Base-by-base conservation (phyloP, 495 filamentous ascomycete species). In the Chaetomium tenue region DNA sequence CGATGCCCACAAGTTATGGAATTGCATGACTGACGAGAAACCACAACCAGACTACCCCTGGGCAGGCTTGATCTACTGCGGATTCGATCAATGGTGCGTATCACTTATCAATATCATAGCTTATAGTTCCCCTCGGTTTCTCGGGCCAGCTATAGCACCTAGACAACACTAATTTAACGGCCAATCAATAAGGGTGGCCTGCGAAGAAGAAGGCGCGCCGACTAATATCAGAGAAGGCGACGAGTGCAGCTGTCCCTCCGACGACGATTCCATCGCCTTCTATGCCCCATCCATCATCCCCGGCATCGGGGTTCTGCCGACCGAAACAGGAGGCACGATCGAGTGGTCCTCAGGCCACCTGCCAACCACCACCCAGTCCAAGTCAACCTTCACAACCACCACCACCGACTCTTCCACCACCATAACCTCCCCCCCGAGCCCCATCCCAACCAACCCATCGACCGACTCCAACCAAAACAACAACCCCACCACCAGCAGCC, bases 51-150 rank as follows among this genome's bases (percentile, higher is more conserved):
- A 63, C 1, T 55, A 60, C 13, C 61, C 60, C 26, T 68, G 69
- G 66, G 67, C 69, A 15, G 72, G 72, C 18, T 48, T 77, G 12
- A 63, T 66, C 37, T 66, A 64, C 40, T 78, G 75, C 44, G 66
- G 68, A 15, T 60, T 61, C 5, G 70, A 42, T 51, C 57, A 11
- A 48, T 63, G 62, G 62, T 65, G 40, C 68, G 71, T 68, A 56
- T 59, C 7, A 62, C 64, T 52, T 71, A 20, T 20, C 13, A 25
- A 52, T 71, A 20, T 20, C 13, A 25, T 52, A 37, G 28, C 28
- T n/a, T n/a, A 37, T 37, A 37, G 33, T 67, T 33, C 11, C 40
- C 40, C 1, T 44, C 13, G 13, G 11, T 11, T 16, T 15, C 40
- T 11, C 15, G 11, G 11, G 9, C 9, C 33, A 37, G 6, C 33